Conservation (phyloP, 108 stramenopile genomes). For the Pseudonitzschia delicatissima region DNA sequence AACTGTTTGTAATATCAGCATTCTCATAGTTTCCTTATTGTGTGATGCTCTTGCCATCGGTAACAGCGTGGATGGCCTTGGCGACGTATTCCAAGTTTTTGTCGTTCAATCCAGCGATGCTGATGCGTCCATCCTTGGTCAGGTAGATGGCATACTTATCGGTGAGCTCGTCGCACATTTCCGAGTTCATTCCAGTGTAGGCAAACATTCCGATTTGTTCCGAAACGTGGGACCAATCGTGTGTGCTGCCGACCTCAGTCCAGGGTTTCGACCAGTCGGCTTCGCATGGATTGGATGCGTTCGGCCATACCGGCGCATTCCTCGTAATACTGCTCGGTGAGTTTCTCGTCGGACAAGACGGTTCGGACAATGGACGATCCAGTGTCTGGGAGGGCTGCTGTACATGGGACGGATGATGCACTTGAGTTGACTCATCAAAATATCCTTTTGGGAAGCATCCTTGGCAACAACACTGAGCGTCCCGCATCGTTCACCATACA, state of each 20-base stretch:
- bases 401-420: slow-evolving; percentile 96
- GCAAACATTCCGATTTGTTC: slow-evolving; percentile 99
- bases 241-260: slow-evolving; percentile 73
- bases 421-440: slow-evolving; percentile 92
- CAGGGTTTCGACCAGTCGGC: slow-evolving; percentile 69
- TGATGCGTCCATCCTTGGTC: slow-evolving; percentile 96
- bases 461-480: slow-evolving; percentile 87
- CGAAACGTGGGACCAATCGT: slow-evolving; percentile 95
- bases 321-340: slow-evolving; percentile 79
- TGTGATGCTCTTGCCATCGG: slow-evolving; percentile 77
- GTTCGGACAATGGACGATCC: slow-evolving; percentile 93
- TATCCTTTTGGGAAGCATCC: slow-evolving; percentile 72
- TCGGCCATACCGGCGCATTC: slow-evolving; percentile 94
- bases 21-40: neutral
- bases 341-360: slow-evolving; percentile 75
- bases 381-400: slow-evolving; percentile 91
- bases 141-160: slow-evolving; percentile 89
- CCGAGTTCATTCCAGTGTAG: slow-evolving; percentile 90
- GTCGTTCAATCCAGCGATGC: slow-evolving; percentile 96
- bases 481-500: slow-evolving; percentile 97
- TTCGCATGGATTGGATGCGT: slow-evolving; percentile 89
- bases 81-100: slow-evolving; percentile 94
- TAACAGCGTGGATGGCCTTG: slow-evolving; percentile 88
- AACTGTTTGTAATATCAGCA: neutral
- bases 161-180: slow-evolving; percentile 89